phyloP scores from a whole-genome alignment of 805 yeast species.

The Jamesozyma hellenica region DNA sequence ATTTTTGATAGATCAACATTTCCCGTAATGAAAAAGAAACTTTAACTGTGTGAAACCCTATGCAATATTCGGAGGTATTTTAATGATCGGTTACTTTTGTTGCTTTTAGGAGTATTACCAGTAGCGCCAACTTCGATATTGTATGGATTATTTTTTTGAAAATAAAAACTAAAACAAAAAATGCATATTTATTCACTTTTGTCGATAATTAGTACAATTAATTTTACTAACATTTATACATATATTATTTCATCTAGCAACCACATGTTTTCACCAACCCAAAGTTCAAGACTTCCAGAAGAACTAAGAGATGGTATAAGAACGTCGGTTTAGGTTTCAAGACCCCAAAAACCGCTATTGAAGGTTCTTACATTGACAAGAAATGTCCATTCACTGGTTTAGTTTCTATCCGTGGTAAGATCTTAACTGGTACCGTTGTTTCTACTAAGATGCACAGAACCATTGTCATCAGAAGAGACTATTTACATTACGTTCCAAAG shows the following conservation, averaged over 20 bases:
- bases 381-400: conserved; percentile 98
- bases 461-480: conserved; percentile 98
- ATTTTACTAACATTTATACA: conserved; percentile 34
- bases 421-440: conserved; percentile 98
- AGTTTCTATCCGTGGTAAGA: conserved; percentile 98
- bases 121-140: too few species aligned
- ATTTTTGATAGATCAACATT: too few species aligned
- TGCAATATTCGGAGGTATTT: too few species aligned
- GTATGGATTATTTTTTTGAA: too few species aligned
- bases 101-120: too few species aligned
- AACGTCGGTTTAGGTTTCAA: conserved; percentile 99
- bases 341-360: conserved; percentile 98
- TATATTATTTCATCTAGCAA: conserved; percentile 52
- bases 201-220: too few species aligned
- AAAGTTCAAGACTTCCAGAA: conserved; percentile 96
- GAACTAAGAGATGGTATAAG: conserved; percentile 99
- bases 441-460: conserved; percentile 99
- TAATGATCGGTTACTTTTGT: too few species aligned
- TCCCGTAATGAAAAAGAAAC: too few species aligned
- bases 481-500: conserved; percentile 99
- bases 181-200: too few species aligned
- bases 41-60: too few species aligned
- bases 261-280: conserved; percentile 99
- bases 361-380: conserved; percentile 98
- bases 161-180: too few species aligned